phyloP scores from a whole-genome alignment of 805 yeast genomes.

The Candida stauntonica region DNA sequence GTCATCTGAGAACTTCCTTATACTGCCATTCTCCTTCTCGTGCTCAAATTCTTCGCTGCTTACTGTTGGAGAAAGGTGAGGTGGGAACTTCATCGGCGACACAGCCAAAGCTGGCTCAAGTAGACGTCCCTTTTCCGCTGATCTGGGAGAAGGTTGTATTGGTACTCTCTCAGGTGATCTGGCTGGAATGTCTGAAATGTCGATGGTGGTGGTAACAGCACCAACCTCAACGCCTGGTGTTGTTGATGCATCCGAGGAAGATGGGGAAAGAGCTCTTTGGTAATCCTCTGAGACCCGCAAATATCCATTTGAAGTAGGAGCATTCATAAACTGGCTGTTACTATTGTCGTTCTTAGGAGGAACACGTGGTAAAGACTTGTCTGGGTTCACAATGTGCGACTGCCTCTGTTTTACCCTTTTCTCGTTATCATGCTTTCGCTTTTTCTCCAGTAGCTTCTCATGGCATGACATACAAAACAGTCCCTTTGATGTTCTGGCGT shows the following conservation, averaged over 20 bases:
- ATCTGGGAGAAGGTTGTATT: conserved; percentile 1
- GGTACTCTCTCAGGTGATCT: conserved; percentile 24
- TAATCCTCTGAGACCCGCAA: conserved; percentile 12
- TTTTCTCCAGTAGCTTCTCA: conserved; percentile 71
- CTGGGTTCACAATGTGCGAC: conserved; percentile 11
- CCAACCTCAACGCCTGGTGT: conserved; percentile 14
- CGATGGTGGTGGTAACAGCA: conserved; percentile 5
- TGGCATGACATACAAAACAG: conserved; percentile 92
- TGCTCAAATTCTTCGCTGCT: neutral
- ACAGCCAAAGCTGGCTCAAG: conserved; percentile 21
- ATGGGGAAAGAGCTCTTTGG: conserved; percentile 12
- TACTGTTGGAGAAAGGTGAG: conserved; percentile 9
- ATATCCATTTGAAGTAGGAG: neutral
- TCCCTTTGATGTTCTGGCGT: conserved; percentile 91
- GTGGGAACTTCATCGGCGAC: conserved; percentile 18
- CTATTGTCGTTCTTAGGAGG: conserved; percentile 9
- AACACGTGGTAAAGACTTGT: conserved; percentile 23
- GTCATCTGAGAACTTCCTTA: no score
- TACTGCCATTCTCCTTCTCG: neutral
- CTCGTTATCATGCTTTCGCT: conserved; percentile 54
- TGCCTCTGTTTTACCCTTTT: conserved; percentile 19
- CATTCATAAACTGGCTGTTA: neutral
- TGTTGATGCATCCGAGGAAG: conserved; percentile 18
- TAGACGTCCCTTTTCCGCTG: neutral
- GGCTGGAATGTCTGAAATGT: conserved; percentile 13